phyloP scores from a whole-genome alignment of 2,329 filamentous ascomycete genomes.

The Gliomastix tumulicola region DNA sequence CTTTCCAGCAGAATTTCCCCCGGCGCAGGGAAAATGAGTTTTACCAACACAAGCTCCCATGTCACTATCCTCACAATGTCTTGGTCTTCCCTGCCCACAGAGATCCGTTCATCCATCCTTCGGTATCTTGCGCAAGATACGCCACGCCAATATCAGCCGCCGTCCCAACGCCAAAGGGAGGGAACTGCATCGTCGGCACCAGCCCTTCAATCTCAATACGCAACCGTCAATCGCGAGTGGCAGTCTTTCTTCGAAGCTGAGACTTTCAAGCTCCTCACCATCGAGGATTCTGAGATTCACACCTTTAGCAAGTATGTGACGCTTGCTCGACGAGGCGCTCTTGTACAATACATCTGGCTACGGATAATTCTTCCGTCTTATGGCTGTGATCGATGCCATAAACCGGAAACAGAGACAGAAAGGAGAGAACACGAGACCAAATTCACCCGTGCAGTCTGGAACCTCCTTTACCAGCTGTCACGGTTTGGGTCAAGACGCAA shows the following conservation, averaged over 20 bases:
- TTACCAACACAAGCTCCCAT: too few relatives aligned
- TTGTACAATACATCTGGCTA: conserved; percentile 1
- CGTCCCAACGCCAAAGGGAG: too few relatives aligned
- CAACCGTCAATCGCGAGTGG: conserved; percentile 4
- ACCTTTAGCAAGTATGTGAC: background rate
- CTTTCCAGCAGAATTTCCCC: too few relatives aligned
- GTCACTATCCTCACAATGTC: too few relatives aligned
- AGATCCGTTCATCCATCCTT: too few relatives aligned
- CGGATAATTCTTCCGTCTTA: background rate
- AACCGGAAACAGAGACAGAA: background rate
- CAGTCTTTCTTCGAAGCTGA: background rate
- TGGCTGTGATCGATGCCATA: background rate
- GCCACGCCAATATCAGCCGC: too few relatives aligned
- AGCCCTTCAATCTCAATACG: too few relatives aligned
- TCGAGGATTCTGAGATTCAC: background rate
- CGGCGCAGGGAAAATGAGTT: too few relatives aligned
- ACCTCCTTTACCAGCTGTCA: background rate
- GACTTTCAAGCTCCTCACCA: conserved; percentile 1
- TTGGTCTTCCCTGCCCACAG: too few relatives aligned
- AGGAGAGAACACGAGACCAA: background rate
- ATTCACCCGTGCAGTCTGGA: background rate
- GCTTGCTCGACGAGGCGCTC: background rate
- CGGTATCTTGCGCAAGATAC: too few relatives aligned
- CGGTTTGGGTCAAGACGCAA: background rate
- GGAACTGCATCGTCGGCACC: too few relatives aligned